These are phyloP conservation scores for Articulospora tetracladia DNA, from an alignment of 495 filamentous ascomycete species.

Conservation along the genomic window DNA sequence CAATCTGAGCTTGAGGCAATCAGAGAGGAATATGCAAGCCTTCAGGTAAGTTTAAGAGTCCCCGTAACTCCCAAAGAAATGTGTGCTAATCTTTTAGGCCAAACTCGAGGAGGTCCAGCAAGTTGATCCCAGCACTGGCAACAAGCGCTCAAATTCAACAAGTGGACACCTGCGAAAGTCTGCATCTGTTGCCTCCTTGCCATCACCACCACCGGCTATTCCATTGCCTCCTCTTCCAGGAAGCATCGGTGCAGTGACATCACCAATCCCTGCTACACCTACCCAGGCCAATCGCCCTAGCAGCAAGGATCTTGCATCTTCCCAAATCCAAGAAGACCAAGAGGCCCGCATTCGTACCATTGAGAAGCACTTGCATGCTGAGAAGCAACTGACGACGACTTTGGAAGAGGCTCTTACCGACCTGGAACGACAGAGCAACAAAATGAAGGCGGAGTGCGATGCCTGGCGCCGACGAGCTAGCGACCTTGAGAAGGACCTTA, in stretches of 20 bases:
- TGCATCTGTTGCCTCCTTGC: conserved; percentile 74
- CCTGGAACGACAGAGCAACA: conserved; percentile 81
- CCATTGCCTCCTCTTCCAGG: conserved; percentile 88
- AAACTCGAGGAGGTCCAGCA: conserved; percentile 52
- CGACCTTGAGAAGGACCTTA: conserved; percentile 74
- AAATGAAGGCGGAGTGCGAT: conserved; percentile 83
- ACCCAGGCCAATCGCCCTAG: conserved; percentile 59
- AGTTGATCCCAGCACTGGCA: conserved; percentile 27
- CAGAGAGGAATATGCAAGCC: conserved; percentile 54
- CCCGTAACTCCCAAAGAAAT: neutral
- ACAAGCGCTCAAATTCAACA: conserved; percentile 70
- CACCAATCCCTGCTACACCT: conserved; percentile 34
- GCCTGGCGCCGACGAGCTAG: conserved; percentile 79
- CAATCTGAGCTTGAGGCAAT: conserved; percentile 56
- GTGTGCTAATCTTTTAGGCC: conserved; percentile 45
- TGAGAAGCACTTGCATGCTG: conserved; percentile 92
- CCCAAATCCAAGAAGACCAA: conserved; percentile 84
- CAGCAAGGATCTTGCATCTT: conserved; percentile 73
- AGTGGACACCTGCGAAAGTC: conserved; percentile 70
- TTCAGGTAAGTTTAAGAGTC: conserved; percentile 54
- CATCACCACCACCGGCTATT: conserved; percentile 85
- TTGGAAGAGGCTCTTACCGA: conserved; percentile 94
- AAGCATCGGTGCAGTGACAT: conserved; percentile 22
- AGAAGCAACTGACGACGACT: conserved; percentile 92
- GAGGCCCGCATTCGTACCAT: conserved; percentile 93